Evolutionary conservation across 2,329 filamentous ascomycete genomes (phyloP).

Genomic region (Rhynchosporium secalis): DNA sequence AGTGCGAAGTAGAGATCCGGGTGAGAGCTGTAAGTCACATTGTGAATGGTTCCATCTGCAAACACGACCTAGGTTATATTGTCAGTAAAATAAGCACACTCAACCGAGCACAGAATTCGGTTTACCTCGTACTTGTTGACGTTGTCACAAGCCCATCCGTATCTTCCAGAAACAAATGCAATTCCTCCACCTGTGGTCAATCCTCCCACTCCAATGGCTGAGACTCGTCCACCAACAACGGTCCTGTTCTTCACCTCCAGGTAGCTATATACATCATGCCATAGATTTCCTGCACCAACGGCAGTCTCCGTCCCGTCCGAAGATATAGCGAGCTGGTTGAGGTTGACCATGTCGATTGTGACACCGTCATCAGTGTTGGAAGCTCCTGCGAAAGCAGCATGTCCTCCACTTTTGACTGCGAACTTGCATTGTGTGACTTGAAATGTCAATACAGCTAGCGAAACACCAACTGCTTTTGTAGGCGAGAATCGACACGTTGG

Average conservation of each 20-base stretch:
- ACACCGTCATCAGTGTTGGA: slow-evolving; percentile 52
- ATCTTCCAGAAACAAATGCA: slow-evolving; percentile 36
- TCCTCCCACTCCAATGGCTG: slow-evolving; percentile 30
- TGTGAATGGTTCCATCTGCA: slow-evolving; percentile 38
- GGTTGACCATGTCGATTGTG: slow-evolving; percentile 48
- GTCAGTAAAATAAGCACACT: neutral
- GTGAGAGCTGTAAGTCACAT: slow-evolving; percentile 44
- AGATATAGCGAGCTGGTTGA: slow-evolving; percentile 34
- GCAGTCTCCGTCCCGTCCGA: slow-evolving; percentile 35
- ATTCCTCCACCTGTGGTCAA: slow-evolving; percentile 32
- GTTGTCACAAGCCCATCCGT: slow-evolving; percentile 51
- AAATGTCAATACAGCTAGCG: slow-evolving; percentile 22
- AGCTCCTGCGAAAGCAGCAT: slow-evolving; percentile 44
- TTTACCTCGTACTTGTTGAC: slow-evolving; percentile 45
- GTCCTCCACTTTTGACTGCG: slow-evolving; percentile 33
- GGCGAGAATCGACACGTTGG: slow-evolving; percentile 33
- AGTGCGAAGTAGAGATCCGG: slow-evolving; percentile 40
- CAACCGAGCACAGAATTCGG: neutral
- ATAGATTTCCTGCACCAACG: slow-evolving; percentile 43
- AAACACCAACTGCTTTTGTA: slow-evolving; percentile 26
- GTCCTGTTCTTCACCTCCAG: slow-evolving; percentile 40
- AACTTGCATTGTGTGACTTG: slow-evolving; percentile 27
- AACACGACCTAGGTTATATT: slow-evolving; percentile 34
- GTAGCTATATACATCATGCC: slow-evolving; percentile 43
- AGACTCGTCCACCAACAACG: slow-evolving; percentile 43